A percentile compares a stretch with the other conserved stretches of the same genome.
Evolutionary conservation across 148 eudicot species (phyloP).

Genomic region (Limonium bicolor): DNA sequence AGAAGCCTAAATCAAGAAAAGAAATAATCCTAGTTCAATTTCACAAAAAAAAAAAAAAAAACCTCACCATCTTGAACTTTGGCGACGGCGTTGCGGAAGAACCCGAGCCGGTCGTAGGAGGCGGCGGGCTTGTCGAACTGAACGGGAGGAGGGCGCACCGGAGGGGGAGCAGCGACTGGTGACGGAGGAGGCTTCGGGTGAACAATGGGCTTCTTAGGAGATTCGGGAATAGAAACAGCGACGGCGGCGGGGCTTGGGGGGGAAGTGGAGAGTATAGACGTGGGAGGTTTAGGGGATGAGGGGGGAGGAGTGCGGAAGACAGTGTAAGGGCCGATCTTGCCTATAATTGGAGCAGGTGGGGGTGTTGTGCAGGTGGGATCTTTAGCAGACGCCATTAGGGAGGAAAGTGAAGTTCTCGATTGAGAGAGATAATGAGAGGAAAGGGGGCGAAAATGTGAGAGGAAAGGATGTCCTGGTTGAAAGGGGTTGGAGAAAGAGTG

Average conservation of each 20-base stretch:
- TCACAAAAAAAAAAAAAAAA: background rate
- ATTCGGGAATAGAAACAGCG: slow-evolving; percentile 6
- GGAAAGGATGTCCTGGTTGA: no score
- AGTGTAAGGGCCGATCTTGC: slow-evolving; percentile 96
- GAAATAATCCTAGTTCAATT: background rate
- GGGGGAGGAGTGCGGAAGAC: slow-evolving; percentile 81
- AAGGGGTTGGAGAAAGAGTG: no score
- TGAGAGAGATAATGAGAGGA: no score
- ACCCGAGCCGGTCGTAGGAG: slow-evolving; percentile 25
- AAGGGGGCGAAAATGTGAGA: no score
- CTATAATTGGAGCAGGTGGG: slow-evolving; percentile 60
- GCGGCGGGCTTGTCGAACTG: slow-evolving; percentile 24
- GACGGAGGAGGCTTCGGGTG: slow-evolving; percentile 10
- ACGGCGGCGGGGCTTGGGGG: slow-evolving; percentile 3
- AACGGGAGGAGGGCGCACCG: slow-evolving; percentile 59
- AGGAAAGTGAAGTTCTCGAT: no score
- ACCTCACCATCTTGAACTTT: slow-evolving; percentile 63
- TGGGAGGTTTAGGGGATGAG: background rate
- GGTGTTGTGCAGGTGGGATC: slow-evolving; percentile 26
- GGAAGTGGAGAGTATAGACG: background rate
- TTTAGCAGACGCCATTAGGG: slow-evolving; percentile 11
- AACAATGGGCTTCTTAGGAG: slow-evolving; percentile 13
- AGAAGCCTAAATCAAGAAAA: slow-evolving; percentile 1
- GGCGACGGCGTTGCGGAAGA: slow-evolving; percentile 49
- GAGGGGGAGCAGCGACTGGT: slow-evolving; percentile 19